These are phyloP conservation scores for Scytalidium lignicola DNA, from an alignment of 2,329 filamentous ascomycete genomes.

Conservation along the genomic window DNA sequence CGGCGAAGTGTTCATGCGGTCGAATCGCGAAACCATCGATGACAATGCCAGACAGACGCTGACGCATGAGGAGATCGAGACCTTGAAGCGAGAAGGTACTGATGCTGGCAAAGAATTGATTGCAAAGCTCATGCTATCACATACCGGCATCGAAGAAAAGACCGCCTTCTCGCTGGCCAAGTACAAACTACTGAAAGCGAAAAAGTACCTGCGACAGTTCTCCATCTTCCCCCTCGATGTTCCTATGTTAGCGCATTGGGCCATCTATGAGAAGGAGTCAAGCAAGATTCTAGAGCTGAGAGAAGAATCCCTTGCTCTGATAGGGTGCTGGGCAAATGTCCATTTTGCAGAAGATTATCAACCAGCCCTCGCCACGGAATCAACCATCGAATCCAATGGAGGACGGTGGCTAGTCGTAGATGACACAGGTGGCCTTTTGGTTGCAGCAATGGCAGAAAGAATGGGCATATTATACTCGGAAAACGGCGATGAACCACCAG, in stretches of 20 bases:
- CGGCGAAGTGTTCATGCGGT: constrained; percentile 47
- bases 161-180: constrained; percentile 91
- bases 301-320: constrained; percentile 74
- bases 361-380: not conserved
- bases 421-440: constrained; percentile 64
- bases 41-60: constrained; percentile 68
- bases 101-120: constrained; percentile 85
- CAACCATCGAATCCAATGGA: constrained; percentile 15
- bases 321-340: constrained; percentile 87
- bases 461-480: constrained; percentile 58
- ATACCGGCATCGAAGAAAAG: constrained; percentile 88
- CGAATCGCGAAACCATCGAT: constrained; percentile 55
- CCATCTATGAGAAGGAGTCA: constrained; percentile 75
- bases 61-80: constrained; percentile 65
- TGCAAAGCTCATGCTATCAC: constrained; percentile 84
- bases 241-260: constrained; percentile 66
- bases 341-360: constrained; percentile 47
- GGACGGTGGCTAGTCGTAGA: constrained; percentile 64
- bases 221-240: constrained; percentile 81
- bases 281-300: constrained; percentile 78
- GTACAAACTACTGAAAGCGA: constrained; percentile 90
- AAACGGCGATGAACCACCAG: constrained; percentile 6
- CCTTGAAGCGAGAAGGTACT: constrained; percentile 65
- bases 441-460: constrained; percentile 65
- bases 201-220: constrained; percentile 88